Percentiles rank a stretch among this genome's conserved stretches.
Conservation (phyloP, 2,329 filamentous ascomycete genomes). For the Fusarium euwallaceae region DNA sequence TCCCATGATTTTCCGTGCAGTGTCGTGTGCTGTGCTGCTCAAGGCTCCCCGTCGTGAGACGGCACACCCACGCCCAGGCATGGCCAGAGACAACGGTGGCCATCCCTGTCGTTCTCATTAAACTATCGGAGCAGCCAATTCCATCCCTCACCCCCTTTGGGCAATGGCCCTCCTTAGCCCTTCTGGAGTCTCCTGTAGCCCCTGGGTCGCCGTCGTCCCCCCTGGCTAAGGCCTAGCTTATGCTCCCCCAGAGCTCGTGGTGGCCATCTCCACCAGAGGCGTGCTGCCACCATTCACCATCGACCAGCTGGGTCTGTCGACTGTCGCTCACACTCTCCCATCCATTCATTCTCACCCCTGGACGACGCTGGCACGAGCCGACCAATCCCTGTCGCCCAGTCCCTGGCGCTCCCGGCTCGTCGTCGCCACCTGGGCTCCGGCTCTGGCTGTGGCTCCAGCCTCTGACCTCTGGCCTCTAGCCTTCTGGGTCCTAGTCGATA, state of each 20-base stretch:
- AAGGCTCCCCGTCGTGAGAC: background rate
- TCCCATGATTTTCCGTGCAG: background rate
- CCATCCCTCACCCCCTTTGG: conserved; percentile 49
- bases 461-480: conserved; percentile 17
- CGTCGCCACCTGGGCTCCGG: conserved; percentile 12
- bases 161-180: conserved; percentile 44
- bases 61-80: conserved; percentile 11
- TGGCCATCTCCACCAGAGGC: conserved; percentile 8
- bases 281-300: conserved; percentile 10
- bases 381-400: conserved; percentile 21
- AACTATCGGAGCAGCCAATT: conserved; percentile 53
- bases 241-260: conserved; percentile 21
- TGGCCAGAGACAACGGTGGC: conserved; percentile 23
- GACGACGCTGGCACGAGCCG: conserved; percentile 17
- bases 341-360: conserved; percentile 2
- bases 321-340: conserved; percentile 23
- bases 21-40: conserved; percentile 7
- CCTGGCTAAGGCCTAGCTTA: conserved; percentile 18
- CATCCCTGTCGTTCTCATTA: conserved; percentile 50
- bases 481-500: conserved; percentile 24
- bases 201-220: conserved; percentile 21
- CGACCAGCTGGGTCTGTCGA: conserved; percentile 8
- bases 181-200: conserved; percentile 18
- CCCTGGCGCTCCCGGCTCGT: conserved; percentile 30
- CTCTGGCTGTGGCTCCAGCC: background rate